Percentiles rank a stretch among this genome's conserved stretches.
Conservation (phyloP, 345 rosid genomes). For the Eucalyptus brandiana region DNA sequence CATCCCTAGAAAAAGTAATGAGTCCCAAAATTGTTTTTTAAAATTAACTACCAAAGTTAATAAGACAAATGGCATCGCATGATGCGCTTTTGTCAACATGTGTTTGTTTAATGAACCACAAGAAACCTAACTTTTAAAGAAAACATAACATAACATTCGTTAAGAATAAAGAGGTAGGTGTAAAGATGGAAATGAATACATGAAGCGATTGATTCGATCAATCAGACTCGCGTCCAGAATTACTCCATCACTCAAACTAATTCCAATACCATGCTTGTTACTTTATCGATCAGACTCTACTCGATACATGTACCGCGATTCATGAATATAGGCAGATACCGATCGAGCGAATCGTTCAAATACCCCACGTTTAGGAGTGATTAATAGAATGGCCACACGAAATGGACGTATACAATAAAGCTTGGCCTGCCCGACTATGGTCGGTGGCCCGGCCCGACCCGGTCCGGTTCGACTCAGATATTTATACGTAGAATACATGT, state of each 20-base stretch:
- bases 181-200: not conserved
- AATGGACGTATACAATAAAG: not conserved
- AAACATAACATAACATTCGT: not conserved
- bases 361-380: not conserved
- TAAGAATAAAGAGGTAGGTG: not conserved
- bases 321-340: accelerated
- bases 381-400: not conserved
- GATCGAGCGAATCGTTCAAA: not conserved
- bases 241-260: not conserved
- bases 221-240: not conserved
- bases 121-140: not conserved
- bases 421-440: not conserved
- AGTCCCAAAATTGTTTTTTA: not conserved
- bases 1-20: not conserved
- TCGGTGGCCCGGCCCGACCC: not conserved
- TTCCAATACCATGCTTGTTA: not conserved
- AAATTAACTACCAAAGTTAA: not conserved
- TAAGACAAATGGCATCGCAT: not conserved
- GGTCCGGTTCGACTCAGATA: not conserved
- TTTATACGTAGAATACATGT: not conserved
- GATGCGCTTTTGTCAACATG: not conserved
- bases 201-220: not conserved
- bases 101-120: not conserved
- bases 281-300: not conserved
- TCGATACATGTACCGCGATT: accelerated